Base-by-base conservation (phyloP, 306 rosid genomes). In the Urtica urens region DNA sequence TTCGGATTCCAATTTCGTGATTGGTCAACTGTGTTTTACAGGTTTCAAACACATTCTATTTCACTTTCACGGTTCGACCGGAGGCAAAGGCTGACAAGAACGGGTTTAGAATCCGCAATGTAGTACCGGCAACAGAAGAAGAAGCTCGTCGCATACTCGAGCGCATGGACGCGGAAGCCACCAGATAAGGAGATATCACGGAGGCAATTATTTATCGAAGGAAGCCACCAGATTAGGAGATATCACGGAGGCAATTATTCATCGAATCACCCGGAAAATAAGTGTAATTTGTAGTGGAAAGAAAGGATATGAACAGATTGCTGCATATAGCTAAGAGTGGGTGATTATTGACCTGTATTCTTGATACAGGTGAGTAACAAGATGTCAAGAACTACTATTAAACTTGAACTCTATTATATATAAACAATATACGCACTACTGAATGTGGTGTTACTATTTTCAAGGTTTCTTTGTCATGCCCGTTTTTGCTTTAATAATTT, bases 61-160 rank as follows among this genome's bases (percentile, higher is more conserved):
- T 90, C 70, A 71, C 86, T n/a, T 90, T 90, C 72, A 77, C 95
- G 0, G 70, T 90, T 10, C 80, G 95, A 41, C 83, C 83, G 0
- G 95, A 79, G 68, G 94, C 82, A 20, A 84, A 76, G 71, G 83
- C 80, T 2, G 55, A n/a, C 19, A 70, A 68, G 54, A 70, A 73
- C 33, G 77, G 79, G 53, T 69, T 66, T 22, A 81, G 57, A 50
- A 66, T 90, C 48, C 64, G 88, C 33, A 79, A 69, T 1, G 95
- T 85, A 30, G 95, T 90, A 62, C 99, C 95, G 0, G 78, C 94
- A n/a, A 81, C 99, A 1, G 99, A 77, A 71, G 99, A 90, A 73
- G 99, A 85, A 79, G 99, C 99, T 0, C 79, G 60, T 12, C 85
- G 72, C 3, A 67, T 90, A 38, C 63, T 90, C 26, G 94, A 82